phyloP scores from a whole-genome alignment of 2,329 filamentous ascomycete genomes.

The Pseudopithomyces chartarum region DNA sequence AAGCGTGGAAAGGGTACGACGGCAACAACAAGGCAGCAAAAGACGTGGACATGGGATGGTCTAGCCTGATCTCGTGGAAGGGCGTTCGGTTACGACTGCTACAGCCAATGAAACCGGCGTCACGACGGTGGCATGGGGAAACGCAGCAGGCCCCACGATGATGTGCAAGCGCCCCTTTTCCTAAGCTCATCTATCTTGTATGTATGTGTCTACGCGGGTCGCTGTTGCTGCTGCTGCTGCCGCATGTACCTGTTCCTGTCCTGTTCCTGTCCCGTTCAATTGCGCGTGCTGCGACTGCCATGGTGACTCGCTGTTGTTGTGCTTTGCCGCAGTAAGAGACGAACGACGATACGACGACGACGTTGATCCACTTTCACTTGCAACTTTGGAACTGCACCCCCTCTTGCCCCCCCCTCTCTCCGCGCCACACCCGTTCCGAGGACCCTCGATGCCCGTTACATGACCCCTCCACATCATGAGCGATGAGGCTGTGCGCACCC shows the following conservation, averaged over 20 bases:
- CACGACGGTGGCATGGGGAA: background rate
- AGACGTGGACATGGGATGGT: background rate
- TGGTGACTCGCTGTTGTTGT: background rate
- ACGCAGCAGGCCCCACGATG: conserved; percentile 2
- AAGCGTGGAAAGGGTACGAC: background rate
- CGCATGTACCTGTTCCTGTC: background rate
- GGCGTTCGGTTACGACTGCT: background rate
- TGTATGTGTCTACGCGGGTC: background rate
- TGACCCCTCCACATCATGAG: conserved; percentile 37
- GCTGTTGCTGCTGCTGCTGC: conserved; percentile 1
- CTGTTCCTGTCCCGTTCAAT: background rate
- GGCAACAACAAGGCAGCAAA: background rate
- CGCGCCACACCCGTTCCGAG: conserved; percentile 30
- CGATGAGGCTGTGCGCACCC: conserved; percentile 33
- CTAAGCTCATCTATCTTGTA: background rate
- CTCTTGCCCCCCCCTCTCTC: conserved; percentile 23
- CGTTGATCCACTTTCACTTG: conserved; percentile 11
- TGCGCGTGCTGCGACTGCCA: conserved; percentile 1
- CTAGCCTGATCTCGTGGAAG: background rate
- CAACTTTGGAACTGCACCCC: conserved; percentile 33
- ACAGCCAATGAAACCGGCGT: background rate
- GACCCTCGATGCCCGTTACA: conserved; percentile 34
- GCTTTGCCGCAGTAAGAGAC: conserved; percentile 8
- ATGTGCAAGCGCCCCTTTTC: conserved; percentile 9
- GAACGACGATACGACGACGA: no score